Base-by-base conservation (phyloP, 176 grass and related monocot species). In the Oryza australiensis region DNA sequence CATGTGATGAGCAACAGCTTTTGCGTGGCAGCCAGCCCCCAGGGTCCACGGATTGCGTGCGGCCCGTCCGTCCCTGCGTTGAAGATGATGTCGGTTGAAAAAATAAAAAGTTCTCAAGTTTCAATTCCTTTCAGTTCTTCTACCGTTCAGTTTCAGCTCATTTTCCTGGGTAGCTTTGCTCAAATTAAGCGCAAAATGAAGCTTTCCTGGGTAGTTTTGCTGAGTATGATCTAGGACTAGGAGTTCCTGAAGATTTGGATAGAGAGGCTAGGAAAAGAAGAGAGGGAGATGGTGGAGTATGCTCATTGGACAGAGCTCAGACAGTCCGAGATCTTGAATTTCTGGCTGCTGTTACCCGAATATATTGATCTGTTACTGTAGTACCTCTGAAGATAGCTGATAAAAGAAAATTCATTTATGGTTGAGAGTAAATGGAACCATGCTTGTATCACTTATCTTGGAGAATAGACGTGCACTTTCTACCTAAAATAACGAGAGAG, bases 1-100 rank as follows among this genome's bases (percentile, higher is more conserved):
- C 88, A 90, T 87, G 88, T 90, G 88, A 90, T 80, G 80, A 74
- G 49, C 70, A 38, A 33, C 88, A 90, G 88, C 88, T 70, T 90
- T 89, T 83, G 37, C 4, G 73, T 59, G 43, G 32, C 32, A 33
- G 46, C 59, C 66, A 57, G 62, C 22, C 51, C 18, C 51, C 18
- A 55, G 20, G 51, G 51, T 55, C 20, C 20, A 55, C 20, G 20
- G 20, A 55, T 53, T 53, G 48, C 48, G 48, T 53, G 48, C 48
- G 16, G 1, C 48, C 48, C 48, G 5, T 55, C 20, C 6, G 73
- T 70, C 73, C 64, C 29, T 83, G 86, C 73, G 68, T 48, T 82
- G 66, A 67, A 86, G 51, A 55, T 55, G 51, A 55, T 55, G 51
- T 55, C 51, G 22, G 51, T 55, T 55, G 51, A 55, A 55, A 55